Conservation (phyloP, 176 grass and related monocot genomes). For the bread wheat (Triticum aestivum) region IWGSC_CS_RefSeq_v2.1 NC_057799.1:159211980-159212479, state of each 20-base stretch:
- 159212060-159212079: not conserved
- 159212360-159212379: not conserved
- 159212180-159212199: not conserved
- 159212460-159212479: not conserved
- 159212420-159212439: not conserved
- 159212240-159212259: not conserved
- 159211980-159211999: not conserved
- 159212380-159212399: not conserved
- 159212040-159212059: not conserved
- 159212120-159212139: not conserved
- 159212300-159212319: not conserved
- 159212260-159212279: not conserved
- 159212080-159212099: not conserved
- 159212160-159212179: not conserved
- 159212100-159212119: not conserved
- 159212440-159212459: not conserved
- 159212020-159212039: not conserved
- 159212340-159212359: not conserved
- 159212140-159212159: not conserved
- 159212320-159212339: not conserved
- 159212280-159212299: not conserved
- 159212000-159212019: not conserved
- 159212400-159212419: not conserved
- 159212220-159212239: not conserved
- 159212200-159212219: not conserved